Base-by-base conservation (phyloP, 441 rosid species). In the Hura crepitans region DNA sequence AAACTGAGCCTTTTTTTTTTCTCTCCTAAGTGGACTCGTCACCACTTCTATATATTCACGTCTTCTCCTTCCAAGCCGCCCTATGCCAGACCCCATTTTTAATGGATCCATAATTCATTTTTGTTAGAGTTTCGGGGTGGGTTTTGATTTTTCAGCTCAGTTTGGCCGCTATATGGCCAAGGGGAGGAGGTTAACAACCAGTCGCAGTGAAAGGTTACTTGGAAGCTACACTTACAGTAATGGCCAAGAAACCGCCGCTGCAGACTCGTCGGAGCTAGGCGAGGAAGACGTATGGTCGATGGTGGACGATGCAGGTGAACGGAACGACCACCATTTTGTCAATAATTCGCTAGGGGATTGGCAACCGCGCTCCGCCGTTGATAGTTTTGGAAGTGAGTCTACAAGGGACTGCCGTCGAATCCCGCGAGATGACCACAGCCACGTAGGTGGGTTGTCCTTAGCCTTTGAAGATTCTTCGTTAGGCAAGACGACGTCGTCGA, bases 251-350 rank as follows among this genome's bases (percentile, higher is more conserved):
- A 74, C 69, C 53, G 81, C 47, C 22, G 61, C 74, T 76, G 81
- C 72, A 9, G 89, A 84, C 31, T 85, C 12, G 20, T 30, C 87
- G 17, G 99, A 94, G 77, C 84, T 90, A 22, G 84, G 85, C 2
- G 99, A 94, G 75, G 99, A 90, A 2, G 98, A 92, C 25, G 85
- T 94, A 3, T 91, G 98, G 98, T 89, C 96, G 15, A 78, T 83
- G 75, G 86, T 79, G 12, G 90, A 83, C 18, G 92, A 81, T 66
- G 74, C 10, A 67, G 80, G 68, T n/a, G 83, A 77, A 5, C 35
- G 75, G n/a, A 42, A 50, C 37, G 83, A 72, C 20, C 79, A 71
- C 22, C 68, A 61, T 7, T 66, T 31, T 10, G 60, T 13, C n/a
- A 35, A 56, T 20, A 70, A 73, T 54, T 67, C 86, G 0, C 39